These are phyloP conservation scores for Phytopythium montanum DNA, from an alignment of 352 stramenopile genomes.

Conservation along the genomic window DNA sequence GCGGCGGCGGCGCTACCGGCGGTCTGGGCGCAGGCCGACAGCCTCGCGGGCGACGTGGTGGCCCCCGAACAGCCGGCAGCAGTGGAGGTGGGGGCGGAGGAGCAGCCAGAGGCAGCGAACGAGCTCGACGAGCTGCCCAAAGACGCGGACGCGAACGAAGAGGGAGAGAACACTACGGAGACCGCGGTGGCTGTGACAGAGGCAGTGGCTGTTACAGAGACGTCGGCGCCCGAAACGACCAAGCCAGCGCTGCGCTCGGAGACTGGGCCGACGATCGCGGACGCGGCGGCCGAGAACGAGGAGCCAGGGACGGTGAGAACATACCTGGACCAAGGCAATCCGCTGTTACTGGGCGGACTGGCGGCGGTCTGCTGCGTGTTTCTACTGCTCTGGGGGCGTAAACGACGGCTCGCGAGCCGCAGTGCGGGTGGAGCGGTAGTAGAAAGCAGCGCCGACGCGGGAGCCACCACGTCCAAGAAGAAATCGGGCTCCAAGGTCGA, in stretches of 20 bases:
- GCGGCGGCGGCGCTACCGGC: neutral
- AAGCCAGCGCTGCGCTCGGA: constrained; percentile 35
- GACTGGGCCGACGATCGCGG: constrained; percentile 13
- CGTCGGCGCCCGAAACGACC: constrained; percentile 11
- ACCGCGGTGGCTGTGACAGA: neutral
- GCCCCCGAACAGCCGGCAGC: neutral
- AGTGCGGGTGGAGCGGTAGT: constrained; percentile 3
- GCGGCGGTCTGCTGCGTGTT: constrained; percentile 54
- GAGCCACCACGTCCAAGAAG: constrained; percentile 1
- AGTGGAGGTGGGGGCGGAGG: neutral
- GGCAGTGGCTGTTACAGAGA: constrained; percentile 3
- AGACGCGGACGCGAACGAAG: neutral
- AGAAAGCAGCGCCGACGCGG: constrained; percentile 7
- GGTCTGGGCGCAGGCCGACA: neutral
- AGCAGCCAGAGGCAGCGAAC: neutral
- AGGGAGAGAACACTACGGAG: neutral
- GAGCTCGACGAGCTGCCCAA: constrained; percentile 7
- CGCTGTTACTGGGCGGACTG: constrained; percentile 36
- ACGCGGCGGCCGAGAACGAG: constrained; percentile 16
- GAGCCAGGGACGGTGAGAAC: constrained; percentile 7
- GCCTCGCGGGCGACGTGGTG: neutral
- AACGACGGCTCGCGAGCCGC: constrained; percentile 23
- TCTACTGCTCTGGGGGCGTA: constrained; percentile 47
- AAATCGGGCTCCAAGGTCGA: constrained; percentile 35
- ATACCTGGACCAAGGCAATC: constrained; percentile 40